These are phyloP conservation scores for Pythium vanterpoolii DNA, from an alignment of 352 stramenopile genomes.

Conservation along the genomic window DNA sequence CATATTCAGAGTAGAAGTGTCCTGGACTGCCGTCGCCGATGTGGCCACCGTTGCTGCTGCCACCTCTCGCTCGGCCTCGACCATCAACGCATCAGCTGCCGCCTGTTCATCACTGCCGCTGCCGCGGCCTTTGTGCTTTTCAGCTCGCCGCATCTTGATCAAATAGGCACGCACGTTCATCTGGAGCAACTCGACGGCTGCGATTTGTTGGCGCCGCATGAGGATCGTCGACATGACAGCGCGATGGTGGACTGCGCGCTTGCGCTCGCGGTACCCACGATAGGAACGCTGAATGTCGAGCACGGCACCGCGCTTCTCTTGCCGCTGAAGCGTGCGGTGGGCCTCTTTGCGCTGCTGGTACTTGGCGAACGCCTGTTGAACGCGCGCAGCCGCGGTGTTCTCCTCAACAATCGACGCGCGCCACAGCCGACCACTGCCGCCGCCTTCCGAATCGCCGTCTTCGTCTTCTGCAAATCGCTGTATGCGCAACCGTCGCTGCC, in stretches of 20 bases:
- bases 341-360: slow-evolving; percentile 58
- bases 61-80: slow-evolving; percentile 4
- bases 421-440: background rate
- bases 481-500: background rate
- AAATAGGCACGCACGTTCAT: slow-evolving; percentile 62
- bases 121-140: background rate
- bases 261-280: slow-evolving; percentile 49
- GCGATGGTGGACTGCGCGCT: slow-evolving; percentile 46
- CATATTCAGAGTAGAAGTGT: background rate
- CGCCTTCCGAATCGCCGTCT: slow-evolving; percentile 4
- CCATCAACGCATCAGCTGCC: slow-evolving; percentile 3
- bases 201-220: slow-evolving; percentile 40
- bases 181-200: slow-evolving; percentile 58
- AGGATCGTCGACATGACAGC: slow-evolving; percentile 52
- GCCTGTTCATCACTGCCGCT: background rate
- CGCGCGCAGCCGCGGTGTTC: slow-evolving; percentile 39
- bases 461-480: background rate
- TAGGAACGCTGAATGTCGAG: slow-evolving; percentile 68
- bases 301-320: slow-evolving; percentile 54
- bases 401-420: slow-evolving; percentile 43
- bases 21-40: no score
- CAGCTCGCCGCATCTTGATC: slow-evolving; percentile 31
- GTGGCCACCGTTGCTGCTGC: background rate
- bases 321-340: slow-evolving; percentile 31
- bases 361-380: slow-evolving; percentile 60